Conservation (phyloP, 306 rosid genomes). For the Oxytropis ochrocephala region DNA sequence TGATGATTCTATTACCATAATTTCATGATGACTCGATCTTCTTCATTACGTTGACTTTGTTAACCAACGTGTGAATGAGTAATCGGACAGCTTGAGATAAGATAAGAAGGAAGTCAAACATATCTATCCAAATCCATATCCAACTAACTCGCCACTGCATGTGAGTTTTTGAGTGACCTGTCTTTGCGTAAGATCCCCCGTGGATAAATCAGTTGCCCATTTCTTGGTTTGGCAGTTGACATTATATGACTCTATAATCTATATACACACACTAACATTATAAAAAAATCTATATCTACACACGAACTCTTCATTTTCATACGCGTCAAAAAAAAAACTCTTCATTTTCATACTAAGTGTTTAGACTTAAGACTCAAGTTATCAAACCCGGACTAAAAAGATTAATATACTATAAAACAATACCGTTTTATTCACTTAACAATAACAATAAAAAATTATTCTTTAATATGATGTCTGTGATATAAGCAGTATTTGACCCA, state of each 20-base stretch:
- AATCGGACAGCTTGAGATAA: background rate
- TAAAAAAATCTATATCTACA: too few relatives aligned
- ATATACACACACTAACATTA: too few relatives aligned
- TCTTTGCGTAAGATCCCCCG: background rate
- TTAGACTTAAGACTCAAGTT: too few relatives aligned
- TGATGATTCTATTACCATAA: background rate
- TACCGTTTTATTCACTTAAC: too few relatives aligned
- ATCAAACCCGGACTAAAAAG: too few relatives aligned
- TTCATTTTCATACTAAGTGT: too few relatives aligned
- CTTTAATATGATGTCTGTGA: too few relatives aligned
- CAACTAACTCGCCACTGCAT: background rate
- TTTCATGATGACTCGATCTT: background rate
- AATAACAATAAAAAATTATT: too few relatives aligned
- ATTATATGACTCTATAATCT: background rate
- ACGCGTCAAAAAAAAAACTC: too few relatives aligned
- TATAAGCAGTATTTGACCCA: too few relatives aligned
- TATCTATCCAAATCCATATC: background rate
- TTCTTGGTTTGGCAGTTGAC: background rate
- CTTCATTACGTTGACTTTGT: conserved; percentile 21
- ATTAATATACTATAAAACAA: too few relatives aligned
- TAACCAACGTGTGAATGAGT: background rate
- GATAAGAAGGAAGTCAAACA: conserved; percentile 10
- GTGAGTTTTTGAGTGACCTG: conserved; percentile 6
- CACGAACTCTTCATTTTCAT: too few relatives aligned
- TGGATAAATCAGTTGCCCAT: background rate